These are phyloP conservation scores for Trichosporon asahii DNA, from an alignment of 1,284 basidiomycete species.

Conservation along the genomic window DNA sequence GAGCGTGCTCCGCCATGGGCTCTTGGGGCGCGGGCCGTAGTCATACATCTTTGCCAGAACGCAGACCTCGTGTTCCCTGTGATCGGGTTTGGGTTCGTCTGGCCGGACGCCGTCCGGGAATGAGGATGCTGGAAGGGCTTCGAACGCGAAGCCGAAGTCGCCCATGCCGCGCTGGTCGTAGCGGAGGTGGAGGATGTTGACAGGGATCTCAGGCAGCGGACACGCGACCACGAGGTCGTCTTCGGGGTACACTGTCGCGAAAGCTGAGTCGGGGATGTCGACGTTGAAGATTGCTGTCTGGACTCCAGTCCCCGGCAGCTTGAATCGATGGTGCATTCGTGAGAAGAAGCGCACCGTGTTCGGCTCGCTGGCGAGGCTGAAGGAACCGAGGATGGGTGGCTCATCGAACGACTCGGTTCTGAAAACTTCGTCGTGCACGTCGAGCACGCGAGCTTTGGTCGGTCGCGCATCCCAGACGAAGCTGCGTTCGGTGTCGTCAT, in stretches of 20 bases:
- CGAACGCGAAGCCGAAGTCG: slow-evolving; percentile 3
- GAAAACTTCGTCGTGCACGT: neutral
- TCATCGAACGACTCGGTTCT: neutral
- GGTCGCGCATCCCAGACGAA: neutral
- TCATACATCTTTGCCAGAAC: neutral
- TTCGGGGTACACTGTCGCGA: slow-evolving; percentile 2
- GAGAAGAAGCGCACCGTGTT: slow-evolving; percentile 1
- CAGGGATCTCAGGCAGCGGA: neutral
- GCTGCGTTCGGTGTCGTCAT: neutral
- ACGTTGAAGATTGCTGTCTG: neutral
- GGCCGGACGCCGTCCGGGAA: no score
- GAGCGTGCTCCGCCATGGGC: slow-evolving; percentile 1
- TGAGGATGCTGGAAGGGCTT: neutral
- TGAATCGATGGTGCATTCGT: neutral
- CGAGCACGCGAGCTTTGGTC: neutral
- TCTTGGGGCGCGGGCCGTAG: neutral
- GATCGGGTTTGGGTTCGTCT: neutral
- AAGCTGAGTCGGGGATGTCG: neutral
- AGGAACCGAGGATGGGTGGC: neutral
- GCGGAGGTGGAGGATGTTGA: neutral
- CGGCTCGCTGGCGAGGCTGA: neutral
- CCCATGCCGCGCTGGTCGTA: slow-evolving; percentile 4
- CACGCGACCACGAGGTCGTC: neutral
- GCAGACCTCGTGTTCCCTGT: neutral
- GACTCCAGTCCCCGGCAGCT: neutral